Base-by-base conservation (phyloP, 352 stramenopile genomes). In the Phytophthora lateralis region DNA sequence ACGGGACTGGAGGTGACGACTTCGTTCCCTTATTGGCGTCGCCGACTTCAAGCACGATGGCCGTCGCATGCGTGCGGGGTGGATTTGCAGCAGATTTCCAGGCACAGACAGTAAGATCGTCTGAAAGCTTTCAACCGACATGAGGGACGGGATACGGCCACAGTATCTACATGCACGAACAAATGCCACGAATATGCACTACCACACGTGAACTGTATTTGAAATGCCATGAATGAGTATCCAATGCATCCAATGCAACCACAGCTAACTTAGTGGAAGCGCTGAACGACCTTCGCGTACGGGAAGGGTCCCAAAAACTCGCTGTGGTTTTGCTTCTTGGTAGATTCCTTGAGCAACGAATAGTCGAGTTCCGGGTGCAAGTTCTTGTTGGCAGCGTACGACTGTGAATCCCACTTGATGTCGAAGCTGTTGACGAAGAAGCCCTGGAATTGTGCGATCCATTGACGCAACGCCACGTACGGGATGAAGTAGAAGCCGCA, bases 391-490 rank as follows among this genome's bases (percentile, higher is more conserved):
- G 74, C 80, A 3, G 56, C 17, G 52, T 89, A 92, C 59, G 85
- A 88, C 58, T 87, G 79, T 37, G 78, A 63, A 35, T 90, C 64
- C 85, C 82, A 92, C 54, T 80, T 57, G 35, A 92, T 75, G 47
- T 92, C 79, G 21, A 94, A 92, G 58, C 75, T 91, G 76, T 89
- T 94, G 51, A 91, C 80, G 42, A 89, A 94, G 65, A 92, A 92
- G 29, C 76, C 79, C 66, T 91, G 77, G 64, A 91, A 91, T 37
- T 91, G 85, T 38, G 76, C 73, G 63, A 90, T 91, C 80, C 78
- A 91, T 39, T 72, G 68, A 37, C 84, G 82, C n/a, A 91, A 67
- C 42, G 76, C 78, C 37, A 88, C 79, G 72, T 91, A 91, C 46
- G 85, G 82, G 41, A 90, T 91, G 63, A 93, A 93, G 74, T 91